These are phyloP conservation scores for Candida wancherniae DNA, from an alignment of 805 yeast species.

Conservation along the genomic window DNA sequence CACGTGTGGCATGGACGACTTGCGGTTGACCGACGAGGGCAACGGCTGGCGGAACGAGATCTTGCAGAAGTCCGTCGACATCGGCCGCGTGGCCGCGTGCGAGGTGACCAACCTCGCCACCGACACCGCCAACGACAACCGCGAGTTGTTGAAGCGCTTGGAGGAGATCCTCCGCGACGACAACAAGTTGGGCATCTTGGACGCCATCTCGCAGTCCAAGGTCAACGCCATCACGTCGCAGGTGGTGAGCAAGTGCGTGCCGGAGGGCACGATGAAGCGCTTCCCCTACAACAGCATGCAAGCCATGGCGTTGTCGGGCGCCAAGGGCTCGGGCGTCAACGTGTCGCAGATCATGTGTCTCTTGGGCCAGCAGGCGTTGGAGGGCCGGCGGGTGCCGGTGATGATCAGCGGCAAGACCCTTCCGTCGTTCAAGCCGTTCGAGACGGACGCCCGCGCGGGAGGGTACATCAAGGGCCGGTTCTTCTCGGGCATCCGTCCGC, in stretches of 20 bases:
- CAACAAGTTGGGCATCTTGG: conserved; percentile 84
- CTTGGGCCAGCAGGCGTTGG: conserved; percentile 97
- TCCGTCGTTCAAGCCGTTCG: conserved; percentile 94
- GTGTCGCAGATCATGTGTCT: conserved; percentile 99
- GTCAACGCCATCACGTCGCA: conserved; percentile 91
- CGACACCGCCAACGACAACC: conserved; percentile 43
- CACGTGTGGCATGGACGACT: conserved; percentile 99
- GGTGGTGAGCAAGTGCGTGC: conserved; percentile 91
- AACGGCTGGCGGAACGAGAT: conserved; percentile 84
- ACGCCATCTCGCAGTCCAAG: conserved; percentile 91
- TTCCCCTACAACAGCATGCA: conserved; percentile 98
- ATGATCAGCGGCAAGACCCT: conserved; percentile 98
- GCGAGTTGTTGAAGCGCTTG: conserved; percentile 79
- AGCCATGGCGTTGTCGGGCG: conserved; percentile 98
- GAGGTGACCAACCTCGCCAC: conserved; percentile 84
- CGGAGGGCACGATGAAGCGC: conserved; percentile 90
- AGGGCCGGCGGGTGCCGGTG: conserved; percentile 98
- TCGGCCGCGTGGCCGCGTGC: conserved; percentile 87
- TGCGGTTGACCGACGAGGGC: conserved; percentile 87
- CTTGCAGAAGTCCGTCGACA: conserved; percentile 68
- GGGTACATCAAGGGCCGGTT: conserved; percentile 96
- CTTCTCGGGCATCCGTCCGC: conserved; percentile 96
- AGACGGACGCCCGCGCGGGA: conserved; percentile 97
- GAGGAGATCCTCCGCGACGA: conserved; percentile 96
- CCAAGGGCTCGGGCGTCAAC: conserved; percentile 97